Evolutionary conservation across 352 stramenopile species (phyloP).

Genomic region (Globisporangium irregulare): DNA sequence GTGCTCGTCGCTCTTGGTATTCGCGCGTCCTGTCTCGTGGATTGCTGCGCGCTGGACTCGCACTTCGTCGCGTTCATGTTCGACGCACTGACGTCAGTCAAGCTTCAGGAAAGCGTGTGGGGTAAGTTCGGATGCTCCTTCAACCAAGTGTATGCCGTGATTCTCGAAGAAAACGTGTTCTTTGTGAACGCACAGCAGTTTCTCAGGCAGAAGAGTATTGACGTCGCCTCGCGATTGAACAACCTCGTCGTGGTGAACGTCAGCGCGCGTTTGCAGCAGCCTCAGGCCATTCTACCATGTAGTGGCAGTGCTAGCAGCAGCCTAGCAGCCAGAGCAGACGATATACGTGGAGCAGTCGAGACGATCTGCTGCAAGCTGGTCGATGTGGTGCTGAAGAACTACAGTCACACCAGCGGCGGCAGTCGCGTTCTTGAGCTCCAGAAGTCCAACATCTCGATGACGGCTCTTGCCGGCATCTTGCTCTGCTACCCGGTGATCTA

Average conservation of each 20-base stretch:
- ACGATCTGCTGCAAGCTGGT: slow-evolving; percentile 5
- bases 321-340: background rate
- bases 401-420: background rate
- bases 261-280: slow-evolving; percentile 20
- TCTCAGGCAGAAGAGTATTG: slow-evolving; percentile 30
- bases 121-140: background rate
- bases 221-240: slow-evolving; percentile 19
- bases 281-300: slow-evolving; percentile 11
- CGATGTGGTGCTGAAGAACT: background rate
- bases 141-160: slow-evolving; percentile 22
- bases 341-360: background rate
- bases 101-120: background rate
- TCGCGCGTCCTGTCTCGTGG: slow-evolving; percentile 40
- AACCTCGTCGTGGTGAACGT: slow-evolving; percentile 33
- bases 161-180: slow-evolving; percentile 43
- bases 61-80: slow-evolving; percentile 25
- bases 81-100: slow-evolving; percentile 10
- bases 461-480: slow-evolving; percentile 36
- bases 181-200: slow-evolving; percentile 36
- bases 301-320: background rate
- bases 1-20: slow-evolving; percentile 34
- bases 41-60: slow-evolving; percentile 33
- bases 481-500: slow-evolving; percentile 48
- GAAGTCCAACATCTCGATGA: slow-evolving; percentile 6
- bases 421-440: slow-evolving; percentile 3